Base-by-base conservation (phyloP, 2,329 filamentous ascomycete genomes). In the Teratosphaeria nubilosa region DNA sequence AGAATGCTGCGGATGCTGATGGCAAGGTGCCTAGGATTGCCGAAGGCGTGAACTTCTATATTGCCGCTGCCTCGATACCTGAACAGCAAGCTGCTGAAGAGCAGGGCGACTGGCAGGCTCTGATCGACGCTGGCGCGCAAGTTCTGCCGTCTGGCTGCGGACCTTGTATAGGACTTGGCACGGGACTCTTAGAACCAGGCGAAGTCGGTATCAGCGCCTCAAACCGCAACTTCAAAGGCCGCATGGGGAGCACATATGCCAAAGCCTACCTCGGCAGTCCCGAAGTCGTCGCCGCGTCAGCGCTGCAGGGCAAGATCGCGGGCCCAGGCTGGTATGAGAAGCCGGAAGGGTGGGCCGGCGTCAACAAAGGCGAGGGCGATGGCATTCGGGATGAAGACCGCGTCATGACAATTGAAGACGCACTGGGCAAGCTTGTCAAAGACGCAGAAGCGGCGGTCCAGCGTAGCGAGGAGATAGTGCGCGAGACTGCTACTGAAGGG, bases 211-310 rank as follows among this genome's bases (percentile, higher is more conserved):
- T 96, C 65, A 86, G 81, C 60, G 89, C 90, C 0, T 85, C 80
- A 55, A 96, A 96, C 77, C 80, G 91, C 11, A 96, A 96, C 73
- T 96, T 91, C 78, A 91, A 91, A 73, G 91, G 91, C 0, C 84
- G 91, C 2, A 95, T 96, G 88, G 91, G 91, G 2, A 86, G 82
- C 14, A 84, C 82, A 2, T 83, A 88, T 5, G 88, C 90, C 0
- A 85, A 90, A 68, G 90, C 90, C 0, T 96, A 96, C 70, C 84
- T 96, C 0, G 88, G 86, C 5, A 92, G 87, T 64, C 91, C 94
- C 0, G 91, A 96, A 68, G 86, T 96, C 2, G 92, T 97, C 0
- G 92, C 92, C 3, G 91, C 94, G 7, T 95, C 89, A 66, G 92
- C 92, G 2, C 75, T 96, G 53, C 77, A 78, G 16, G 88, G 88